Percentiles rank a stretch among this genome's conserved stretches.
Conservation (phyloP, 2,329 filamentous ascomycete genomes). For the Fonsecaea multimorphosa region DNA sequence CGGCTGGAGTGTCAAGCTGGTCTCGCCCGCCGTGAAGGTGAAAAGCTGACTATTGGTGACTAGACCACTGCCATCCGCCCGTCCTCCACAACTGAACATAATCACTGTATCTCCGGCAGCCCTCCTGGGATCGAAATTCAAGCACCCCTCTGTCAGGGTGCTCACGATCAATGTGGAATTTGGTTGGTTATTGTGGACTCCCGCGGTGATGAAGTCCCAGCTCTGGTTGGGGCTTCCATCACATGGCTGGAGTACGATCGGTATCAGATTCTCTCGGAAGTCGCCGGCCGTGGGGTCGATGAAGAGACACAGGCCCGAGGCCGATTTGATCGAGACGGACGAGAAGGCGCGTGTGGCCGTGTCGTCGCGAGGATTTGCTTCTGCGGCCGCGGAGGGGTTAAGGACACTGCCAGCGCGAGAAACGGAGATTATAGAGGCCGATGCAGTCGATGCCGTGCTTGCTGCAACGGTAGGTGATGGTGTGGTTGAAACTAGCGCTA, state of each 20-base stretch:
- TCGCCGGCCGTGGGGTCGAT: slow-evolving; percentile 28
- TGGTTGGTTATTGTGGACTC: slow-evolving; percentile 27
- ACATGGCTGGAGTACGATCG: slow-evolving; percentile 25
- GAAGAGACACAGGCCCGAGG: slow-evolving; percentile 27
- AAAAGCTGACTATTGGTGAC: slow-evolving; percentile 30
- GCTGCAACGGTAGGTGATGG: no score
- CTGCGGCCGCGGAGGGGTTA: slow-evolving; percentile 25
- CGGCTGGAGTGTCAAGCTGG: slow-evolving; percentile 25
- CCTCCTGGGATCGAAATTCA: slow-evolving; percentile 29
- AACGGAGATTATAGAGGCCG: slow-evolving; percentile 22
- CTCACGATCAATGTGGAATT: slow-evolving; percentile 26
- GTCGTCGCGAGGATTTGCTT: slow-evolving; percentile 27
- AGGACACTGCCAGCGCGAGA: slow-evolving; percentile 27
- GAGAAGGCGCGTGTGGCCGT: slow-evolving; percentile 28
- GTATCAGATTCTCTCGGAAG: slow-evolving; percentile 30
- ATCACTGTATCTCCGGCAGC: slow-evolving; percentile 29
- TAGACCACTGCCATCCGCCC: slow-evolving; percentile 25
- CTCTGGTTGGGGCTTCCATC: slow-evolving; percentile 22
- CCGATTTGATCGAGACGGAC: slow-evolving; percentile 23
- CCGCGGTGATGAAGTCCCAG: slow-evolving; percentile 26
- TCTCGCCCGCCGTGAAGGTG: slow-evolving; percentile 19
- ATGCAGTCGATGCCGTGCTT: not conserved
- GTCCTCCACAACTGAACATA: slow-evolving; percentile 29
- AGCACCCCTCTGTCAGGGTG: slow-evolving; percentile 27
- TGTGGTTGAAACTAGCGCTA: not conserved